Conservation (phyloP, 2,329 filamentous ascomycete genomes). For the Pseudocercospora cruenta region DNA sequence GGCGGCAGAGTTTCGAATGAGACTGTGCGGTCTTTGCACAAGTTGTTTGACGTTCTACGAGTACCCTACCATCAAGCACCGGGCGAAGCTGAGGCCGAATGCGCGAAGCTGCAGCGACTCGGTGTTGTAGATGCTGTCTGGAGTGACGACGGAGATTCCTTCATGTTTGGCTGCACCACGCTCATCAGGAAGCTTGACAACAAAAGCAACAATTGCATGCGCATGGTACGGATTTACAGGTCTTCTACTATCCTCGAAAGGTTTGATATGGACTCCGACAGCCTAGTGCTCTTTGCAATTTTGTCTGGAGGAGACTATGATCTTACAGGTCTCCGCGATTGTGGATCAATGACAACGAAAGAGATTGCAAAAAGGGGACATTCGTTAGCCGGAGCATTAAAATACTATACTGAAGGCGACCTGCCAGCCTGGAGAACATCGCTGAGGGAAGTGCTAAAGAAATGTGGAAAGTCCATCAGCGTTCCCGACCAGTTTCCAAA, state of each 20-base stretch:
- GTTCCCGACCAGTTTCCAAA: conserved; percentile 28
- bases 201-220: conserved; percentile 40
- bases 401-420: conserved; percentile 20
- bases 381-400: conserved; percentile 40
- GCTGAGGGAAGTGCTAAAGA: conserved; percentile 20
- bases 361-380: conserved; percentile 34
- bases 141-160: conserved; percentile 51
- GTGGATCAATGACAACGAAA: conserved; percentile 40
- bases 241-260: conserved; percentile 35
- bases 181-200: conserved; percentile 45
- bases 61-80: conserved; percentile 51
- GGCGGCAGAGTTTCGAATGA: conserved; percentile 41
- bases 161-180: conserved; percentile 53
- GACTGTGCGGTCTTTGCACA: conserved; percentile 39
- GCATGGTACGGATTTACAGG: conserved; percentile 39
- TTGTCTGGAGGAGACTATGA: conserved; percentile 49
- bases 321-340: conserved; percentile 41
- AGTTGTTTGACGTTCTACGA: conserved; percentile 44
- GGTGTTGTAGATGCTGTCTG: conserved; percentile 55
- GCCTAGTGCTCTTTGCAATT: conserved; percentile 46
- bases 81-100: conserved; percentile 53
- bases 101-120: conserved; percentile 48
- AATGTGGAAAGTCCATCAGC: no score
- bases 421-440: conserved; percentile 33
- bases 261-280: conserved; percentile 41